Evolutionary conservation across 2,329 filamentous ascomycete species (phyloP).

Genomic region (Tolypocladium endophyticum): DNA sequence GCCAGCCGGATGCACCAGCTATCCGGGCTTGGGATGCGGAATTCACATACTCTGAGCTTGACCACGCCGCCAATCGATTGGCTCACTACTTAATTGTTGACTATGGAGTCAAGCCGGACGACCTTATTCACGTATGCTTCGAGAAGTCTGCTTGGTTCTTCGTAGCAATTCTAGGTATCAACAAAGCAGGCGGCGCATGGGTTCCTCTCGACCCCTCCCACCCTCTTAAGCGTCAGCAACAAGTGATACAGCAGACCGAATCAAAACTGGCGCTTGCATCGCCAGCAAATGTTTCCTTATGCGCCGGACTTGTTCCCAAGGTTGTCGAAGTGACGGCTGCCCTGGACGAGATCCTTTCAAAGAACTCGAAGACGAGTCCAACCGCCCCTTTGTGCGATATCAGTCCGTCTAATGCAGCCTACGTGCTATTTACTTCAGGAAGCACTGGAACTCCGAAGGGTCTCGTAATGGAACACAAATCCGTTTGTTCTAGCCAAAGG

Average conservation of each 20-base stretch:
- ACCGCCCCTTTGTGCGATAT: background rate
- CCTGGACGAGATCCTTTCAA: background rate
- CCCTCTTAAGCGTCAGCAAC: background rate
- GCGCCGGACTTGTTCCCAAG: background rate
- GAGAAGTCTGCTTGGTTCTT: constrained; percentile 2
- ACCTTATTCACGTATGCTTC: background rate
- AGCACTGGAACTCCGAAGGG: background rate
- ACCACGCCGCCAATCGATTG: constrained; percentile 1
- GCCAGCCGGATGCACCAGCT: constrained; percentile 16
- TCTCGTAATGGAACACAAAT: constrained; percentile 2
- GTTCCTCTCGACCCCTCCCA: constrained; percentile 4
- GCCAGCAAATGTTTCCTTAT: background rate
- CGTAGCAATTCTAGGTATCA: constrained; percentile 6
- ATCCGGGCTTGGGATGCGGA: constrained; percentile 30
- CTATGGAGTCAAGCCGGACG: constrained; percentile 10
- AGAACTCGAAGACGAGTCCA: background rate
- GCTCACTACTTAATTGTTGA: constrained; percentile 2
- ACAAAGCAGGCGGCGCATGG: constrained; percentile 6
- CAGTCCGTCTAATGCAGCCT: background rate
- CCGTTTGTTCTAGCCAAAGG: constrained; percentile 1
- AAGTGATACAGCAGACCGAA: background rate
- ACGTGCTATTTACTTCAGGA: background rate
- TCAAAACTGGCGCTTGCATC: background rate
- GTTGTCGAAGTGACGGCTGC: background rate
- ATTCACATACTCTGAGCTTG: constrained; percentile 26